Conservation (phyloP, 306 rosid genomes). For the Sicyos edulis region DNA sequence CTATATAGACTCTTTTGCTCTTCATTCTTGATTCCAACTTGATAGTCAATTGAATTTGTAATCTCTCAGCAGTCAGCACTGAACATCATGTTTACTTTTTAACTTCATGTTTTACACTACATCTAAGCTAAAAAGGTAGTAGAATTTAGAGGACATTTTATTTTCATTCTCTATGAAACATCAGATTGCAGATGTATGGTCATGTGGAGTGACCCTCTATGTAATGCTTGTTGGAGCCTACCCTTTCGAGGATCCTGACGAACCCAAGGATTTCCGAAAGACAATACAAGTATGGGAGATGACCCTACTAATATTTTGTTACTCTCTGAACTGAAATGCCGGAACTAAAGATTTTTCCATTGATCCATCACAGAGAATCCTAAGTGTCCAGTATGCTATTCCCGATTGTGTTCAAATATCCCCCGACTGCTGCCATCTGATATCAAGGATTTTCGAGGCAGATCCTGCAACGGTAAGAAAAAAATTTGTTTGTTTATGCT, state of each 20-base stretch:
- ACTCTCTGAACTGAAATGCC: conserved; percentile 24
- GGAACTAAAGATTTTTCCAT: conserved; percentile 28
- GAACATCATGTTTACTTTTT: neutral
- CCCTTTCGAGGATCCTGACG: conserved; percentile 90
- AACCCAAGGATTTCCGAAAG: conserved; percentile 79
- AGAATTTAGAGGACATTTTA: neutral
- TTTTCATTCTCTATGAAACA: conserved; percentile 22
- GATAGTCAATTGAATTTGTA: neutral
- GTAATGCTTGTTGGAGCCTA: conserved; percentile 87
- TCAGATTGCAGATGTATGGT: conserved; percentile 96
- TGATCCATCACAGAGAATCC: conserved; percentile 57
- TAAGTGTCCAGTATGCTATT: conserved; percentile 72
- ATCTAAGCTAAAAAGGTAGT: neutral
- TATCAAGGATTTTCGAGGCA: conserved; percentile 71
- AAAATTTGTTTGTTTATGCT: neutral
- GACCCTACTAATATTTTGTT: conserved; percentile 15
- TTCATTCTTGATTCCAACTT: neutral
- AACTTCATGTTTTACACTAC: neutral
- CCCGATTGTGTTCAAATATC: conserved; percentile 72
- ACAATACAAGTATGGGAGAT: conserved; percentile 62
- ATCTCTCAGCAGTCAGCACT: neutral
- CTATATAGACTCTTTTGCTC: neutral
- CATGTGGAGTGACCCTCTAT: conserved; percentile 90
- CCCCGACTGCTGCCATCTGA: conserved; percentile 57
- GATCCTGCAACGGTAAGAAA: conserved; percentile 65